A percentile compares a stretch with the other conserved stretches of the same genome.
Evolutionary conservation across 352 stramenopile species (phyloP).

Genomic region (Phytopythium mirpurense): DNA sequence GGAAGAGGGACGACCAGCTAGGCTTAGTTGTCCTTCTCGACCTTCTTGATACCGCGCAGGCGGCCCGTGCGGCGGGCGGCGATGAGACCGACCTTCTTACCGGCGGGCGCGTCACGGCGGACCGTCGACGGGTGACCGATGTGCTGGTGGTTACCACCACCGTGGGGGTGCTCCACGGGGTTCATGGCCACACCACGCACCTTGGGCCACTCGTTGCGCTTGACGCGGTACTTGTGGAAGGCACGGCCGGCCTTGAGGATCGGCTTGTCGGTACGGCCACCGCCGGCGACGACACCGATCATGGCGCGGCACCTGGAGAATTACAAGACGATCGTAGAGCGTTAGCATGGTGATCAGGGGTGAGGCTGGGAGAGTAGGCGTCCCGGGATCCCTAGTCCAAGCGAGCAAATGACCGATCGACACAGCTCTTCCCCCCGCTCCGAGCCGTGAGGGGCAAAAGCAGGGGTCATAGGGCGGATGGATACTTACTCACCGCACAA

Average conservation of each 20-base stretch:
- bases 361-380: background rate
- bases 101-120: slow-evolving; percentile 88
- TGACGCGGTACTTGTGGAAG: slow-evolving; percentile 98
- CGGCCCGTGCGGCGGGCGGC: slow-evolving; percentile 95
- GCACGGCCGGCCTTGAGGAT: slow-evolving; percentile 97
- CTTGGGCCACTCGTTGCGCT: slow-evolving; percentile 99
- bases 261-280: slow-evolving; percentile 98
- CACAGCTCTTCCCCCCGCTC: slow-evolving; percentile 2
- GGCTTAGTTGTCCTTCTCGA: slow-evolving; percentile 87
- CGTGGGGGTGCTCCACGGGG: slow-evolving; percentile 98
- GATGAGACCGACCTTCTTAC: slow-evolving; percentile 99
- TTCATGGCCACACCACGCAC: slow-evolving; percentile 99
- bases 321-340: slow-evolving; percentile 12
- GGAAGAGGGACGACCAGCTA: slow-evolving; percentile 17
- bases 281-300: slow-evolving; percentile 96
- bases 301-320: slow-evolving; percentile 91
- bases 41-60: slow-evolving; percentile 98
- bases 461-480: slow-evolving; percentile 15
- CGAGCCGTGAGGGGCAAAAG: background rate
- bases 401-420: slow-evolving; percentile 11
- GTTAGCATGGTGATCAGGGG: too few relatives aligned
- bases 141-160: slow-evolving; percentile 99
- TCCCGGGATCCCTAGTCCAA: background rate
- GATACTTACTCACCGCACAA: slow-evolving; percentile 86
- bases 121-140: slow-evolving; percentile 99